Evolutionary conservation across 352 stramenopile genomes (phyloP).

Genomic region (Phytophthora idaei): DNA sequence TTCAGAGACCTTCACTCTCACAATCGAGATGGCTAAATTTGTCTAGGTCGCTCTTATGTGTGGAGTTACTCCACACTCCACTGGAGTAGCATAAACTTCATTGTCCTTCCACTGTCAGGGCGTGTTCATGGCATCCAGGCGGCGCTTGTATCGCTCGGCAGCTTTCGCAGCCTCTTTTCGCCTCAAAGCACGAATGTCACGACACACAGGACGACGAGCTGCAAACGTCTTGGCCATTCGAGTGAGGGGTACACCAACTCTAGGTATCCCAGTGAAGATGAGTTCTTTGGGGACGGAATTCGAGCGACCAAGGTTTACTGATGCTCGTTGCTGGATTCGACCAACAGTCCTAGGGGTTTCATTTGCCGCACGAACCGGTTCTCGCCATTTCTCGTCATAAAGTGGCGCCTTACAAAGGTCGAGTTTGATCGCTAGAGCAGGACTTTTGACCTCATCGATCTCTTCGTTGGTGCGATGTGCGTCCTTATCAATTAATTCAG

Average conservation of each 20-base stretch:
- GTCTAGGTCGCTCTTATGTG: not conserved
- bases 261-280: conserved; percentile 43
- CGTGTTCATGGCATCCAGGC: conserved; percentile 31
- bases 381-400: conserved; percentile 42
- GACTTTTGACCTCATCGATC: conserved; percentile 1
- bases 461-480: not conserved
- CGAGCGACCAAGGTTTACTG: conserved; percentile 3
- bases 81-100: too few species aligned
- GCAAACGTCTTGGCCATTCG: conserved; percentile 49
- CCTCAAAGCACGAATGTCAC: conserved; percentile 53
- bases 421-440: not conserved
- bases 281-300: conserved; percentile 29
- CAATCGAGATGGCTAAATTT: conserved; percentile 12
- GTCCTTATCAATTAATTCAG: not conserved
- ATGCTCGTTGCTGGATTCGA: not conserved
- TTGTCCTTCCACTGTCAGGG: not conserved
- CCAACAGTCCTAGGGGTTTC: conserved; percentile 1
- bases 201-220: conserved; percentile 41
- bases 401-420: not conserved
- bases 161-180: conserved; percentile 49
- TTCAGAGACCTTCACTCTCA: conserved; percentile 23
- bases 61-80: too few species aligned
- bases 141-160: conserved; percentile 47
- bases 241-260: conserved; percentile 55
- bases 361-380: conserved; percentile 35